Evolutionary conservation across 2,329 filamentous ascomycete species (phyloP).

Genomic region (Fusarium nurragi): DNA sequence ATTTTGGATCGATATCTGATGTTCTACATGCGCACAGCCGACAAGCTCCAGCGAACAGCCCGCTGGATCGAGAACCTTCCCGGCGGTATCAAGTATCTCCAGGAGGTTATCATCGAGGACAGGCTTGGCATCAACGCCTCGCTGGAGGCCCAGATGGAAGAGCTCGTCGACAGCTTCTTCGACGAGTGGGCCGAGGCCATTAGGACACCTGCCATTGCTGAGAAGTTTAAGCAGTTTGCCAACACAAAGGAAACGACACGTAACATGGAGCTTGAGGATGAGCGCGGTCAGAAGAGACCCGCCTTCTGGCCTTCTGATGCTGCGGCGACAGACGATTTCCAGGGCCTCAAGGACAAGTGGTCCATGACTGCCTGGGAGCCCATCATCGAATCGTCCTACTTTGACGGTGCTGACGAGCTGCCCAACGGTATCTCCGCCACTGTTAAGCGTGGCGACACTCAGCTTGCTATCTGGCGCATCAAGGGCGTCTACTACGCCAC

Average conservation of each 20-base stretch:
- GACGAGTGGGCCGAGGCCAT: conserved; percentile 92
- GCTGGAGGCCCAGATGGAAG: conserved; percentile 87
- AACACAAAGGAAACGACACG: conserved; percentile 80
- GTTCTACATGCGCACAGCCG: conserved; percentile 93
- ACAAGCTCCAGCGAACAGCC: conserved; percentile 88
- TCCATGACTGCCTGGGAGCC: conserved; percentile 76
- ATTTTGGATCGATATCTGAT: conserved; percentile 90
- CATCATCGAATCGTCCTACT: conserved; percentile 75
- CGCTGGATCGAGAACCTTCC: conserved; percentile 87
- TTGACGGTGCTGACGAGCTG: conserved; percentile 68
- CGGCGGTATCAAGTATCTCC: conserved; percentile 84
- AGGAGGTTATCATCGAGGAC: conserved; percentile 84
- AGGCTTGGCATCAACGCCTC: conserved; percentile 85
- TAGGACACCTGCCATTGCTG: conserved; percentile 71
- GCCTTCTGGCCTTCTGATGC: conserved; percentile 79
- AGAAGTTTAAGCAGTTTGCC: conserved; percentile 82
- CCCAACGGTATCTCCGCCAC: conserved; percentile 79
- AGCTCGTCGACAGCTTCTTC: conserved; percentile 84
- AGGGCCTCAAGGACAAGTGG: conserved; percentile 70
- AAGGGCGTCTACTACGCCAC: conserved; percentile 83
- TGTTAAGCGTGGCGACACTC: conserved; percentile 87
- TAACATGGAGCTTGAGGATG: conserved; percentile 74
- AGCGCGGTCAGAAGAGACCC: conserved; percentile 78
- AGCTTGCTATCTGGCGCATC: conserved; percentile 87
- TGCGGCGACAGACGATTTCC: conserved; percentile 76